These are phyloP conservation scores for Cymbopogon citratus DNA, from an alignment of 176 grass and related monocot genomes.

Conservation along the genomic window DNA sequence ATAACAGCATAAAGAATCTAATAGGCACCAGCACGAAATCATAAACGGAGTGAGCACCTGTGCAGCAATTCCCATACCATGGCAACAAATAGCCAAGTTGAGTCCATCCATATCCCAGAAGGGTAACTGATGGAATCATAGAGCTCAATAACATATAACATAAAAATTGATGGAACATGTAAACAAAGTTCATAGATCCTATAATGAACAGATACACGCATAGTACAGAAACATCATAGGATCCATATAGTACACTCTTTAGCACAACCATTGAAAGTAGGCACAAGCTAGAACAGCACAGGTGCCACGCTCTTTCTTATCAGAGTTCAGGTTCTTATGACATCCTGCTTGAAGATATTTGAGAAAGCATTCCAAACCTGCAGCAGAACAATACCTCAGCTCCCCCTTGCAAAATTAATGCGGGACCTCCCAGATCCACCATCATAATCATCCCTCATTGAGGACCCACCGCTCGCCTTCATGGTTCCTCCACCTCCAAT, in stretches of 20 bases:
- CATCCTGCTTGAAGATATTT: not conserved
- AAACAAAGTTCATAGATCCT: constrained; percentile 7
- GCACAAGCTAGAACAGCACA: not conserved
- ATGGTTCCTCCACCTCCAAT: constrained; percentile 83
- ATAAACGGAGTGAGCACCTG: not conserved
- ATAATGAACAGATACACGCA: constrained; percentile 7
- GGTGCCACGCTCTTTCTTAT: not conserved
- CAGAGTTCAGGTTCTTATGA: constrained; percentile 1
- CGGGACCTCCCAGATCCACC: constrained; percentile 87
- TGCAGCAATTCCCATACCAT: not conserved
- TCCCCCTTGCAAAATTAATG: constrained; percentile 81
- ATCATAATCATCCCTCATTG: constrained; percentile 80
- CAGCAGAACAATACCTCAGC: constrained; percentile 32
- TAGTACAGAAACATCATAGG: not conserved
- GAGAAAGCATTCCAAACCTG: not conserved
- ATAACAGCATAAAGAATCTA: not conserved
- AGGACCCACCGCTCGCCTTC: constrained; percentile 91
- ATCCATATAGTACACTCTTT: constrained; percentile 17
- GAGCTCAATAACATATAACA: not conserved
- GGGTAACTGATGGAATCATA: not conserved
- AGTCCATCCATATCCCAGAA: not conserved
- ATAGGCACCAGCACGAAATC: not conserved
- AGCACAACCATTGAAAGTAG: not conserved
- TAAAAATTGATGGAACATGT: not conserved
- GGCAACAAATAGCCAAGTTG: not conserved